Evolutionary conservation across 352 stramenopile species (phyloP), one percentile per base, ranked within the genome.

Genomic region (Blastocystis sp.): DNA sequence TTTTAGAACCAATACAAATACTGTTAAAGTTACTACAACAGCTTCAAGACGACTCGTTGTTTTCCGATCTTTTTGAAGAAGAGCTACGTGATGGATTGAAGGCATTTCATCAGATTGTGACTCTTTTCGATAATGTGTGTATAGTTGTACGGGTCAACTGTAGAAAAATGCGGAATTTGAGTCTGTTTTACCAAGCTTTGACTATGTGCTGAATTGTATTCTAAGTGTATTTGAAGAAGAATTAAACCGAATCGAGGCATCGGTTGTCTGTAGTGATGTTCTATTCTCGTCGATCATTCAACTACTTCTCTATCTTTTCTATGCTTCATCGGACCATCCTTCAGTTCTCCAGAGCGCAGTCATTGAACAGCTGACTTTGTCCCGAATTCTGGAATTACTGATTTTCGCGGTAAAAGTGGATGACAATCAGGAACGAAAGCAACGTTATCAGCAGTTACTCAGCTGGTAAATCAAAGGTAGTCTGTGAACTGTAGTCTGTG

Each of bases 371-470:
- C 2, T 59, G 11, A n/a, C 50, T 13, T n/a, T 59, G 11, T 59
- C 50, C 11, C 50, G 20, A n/a, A n/a, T 59, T n/a, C 50, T 59
- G 11, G 50, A 59, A n/a, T n/a, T 59, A 2, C 50, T 59, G 50
- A 59, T 59, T 59, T n/a, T 59, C 50, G 50, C 50, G 50, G 50
- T 59, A n/a, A 59, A 59, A 59, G 50, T 59, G 11, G 50, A 59
- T 59, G 13, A 13, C 11, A 13, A 59, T 13, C 50, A 26, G n/a
- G 55, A 84, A 55, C 73, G 73, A 8, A n/a, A 68, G 20, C 43
- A 63, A 23, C 53, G 43, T 18, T 84, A 84, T 43, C 73, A 84
- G 50, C 73, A 61, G 56, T 53, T 84, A 50, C 73, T 84, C 47
- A 54, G 26, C 53, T 54, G 37, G 64, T 76, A 29, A n/a, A 9